Percentiles rank a stretch among this genome's conserved stretches.
phyloP scores from a whole-genome alignment of 768 basidiomycete species.

The Piloderma croceum region DNA sequence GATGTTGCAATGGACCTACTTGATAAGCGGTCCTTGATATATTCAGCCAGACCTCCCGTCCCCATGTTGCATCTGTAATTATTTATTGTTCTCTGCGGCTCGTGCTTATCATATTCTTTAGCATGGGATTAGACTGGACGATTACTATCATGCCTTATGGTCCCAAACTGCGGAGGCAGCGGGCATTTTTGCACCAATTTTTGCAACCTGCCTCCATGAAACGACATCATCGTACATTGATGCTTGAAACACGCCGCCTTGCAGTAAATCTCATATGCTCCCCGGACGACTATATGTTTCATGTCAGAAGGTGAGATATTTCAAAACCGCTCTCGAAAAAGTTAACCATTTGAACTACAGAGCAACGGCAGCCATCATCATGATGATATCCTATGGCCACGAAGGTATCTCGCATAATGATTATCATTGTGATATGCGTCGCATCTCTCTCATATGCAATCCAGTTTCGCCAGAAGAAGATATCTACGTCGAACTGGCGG shows the following conservation, averaged over 20 bases:
- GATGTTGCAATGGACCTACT: too few species aligned
- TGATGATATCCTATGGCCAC: background rate
- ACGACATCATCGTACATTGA: slow-evolving; percentile 25
- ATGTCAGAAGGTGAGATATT: slow-evolving; percentile 32
- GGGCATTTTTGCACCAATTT: slow-evolving; percentile 36
- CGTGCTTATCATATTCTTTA: too few species aligned
- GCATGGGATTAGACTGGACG: slow-evolving; percentile 39
- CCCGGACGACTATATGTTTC: slow-evolving; percentile 34
- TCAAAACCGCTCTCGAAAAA: background rate
- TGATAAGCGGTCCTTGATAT: too few species aligned
- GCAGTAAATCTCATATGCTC: slow-evolving; percentile 26
- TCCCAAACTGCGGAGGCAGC: slow-evolving; percentile 20
- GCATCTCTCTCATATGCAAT: too few species aligned
- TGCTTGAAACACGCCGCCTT: slow-evolving; percentile 26
- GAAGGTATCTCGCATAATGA: too few species aligned
- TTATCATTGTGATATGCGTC: too few species aligned
- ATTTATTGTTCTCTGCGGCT: too few species aligned
- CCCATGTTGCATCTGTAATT: too few species aligned
- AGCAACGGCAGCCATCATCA: background rate
- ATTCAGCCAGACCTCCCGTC: too few species aligned
- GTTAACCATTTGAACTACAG: background rate
- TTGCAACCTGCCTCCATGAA: slow-evolving; percentile 36
- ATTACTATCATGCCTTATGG: slow-evolving; percentile 38
- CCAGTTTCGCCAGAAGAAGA: slow-evolving; percentile 9
- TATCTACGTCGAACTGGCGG: slow-evolving; percentile 28